phyloP scores from a whole-genome alignment of 2,329 filamentous ascomycete genomes.

The Penicillium verrucosum region DNA sequence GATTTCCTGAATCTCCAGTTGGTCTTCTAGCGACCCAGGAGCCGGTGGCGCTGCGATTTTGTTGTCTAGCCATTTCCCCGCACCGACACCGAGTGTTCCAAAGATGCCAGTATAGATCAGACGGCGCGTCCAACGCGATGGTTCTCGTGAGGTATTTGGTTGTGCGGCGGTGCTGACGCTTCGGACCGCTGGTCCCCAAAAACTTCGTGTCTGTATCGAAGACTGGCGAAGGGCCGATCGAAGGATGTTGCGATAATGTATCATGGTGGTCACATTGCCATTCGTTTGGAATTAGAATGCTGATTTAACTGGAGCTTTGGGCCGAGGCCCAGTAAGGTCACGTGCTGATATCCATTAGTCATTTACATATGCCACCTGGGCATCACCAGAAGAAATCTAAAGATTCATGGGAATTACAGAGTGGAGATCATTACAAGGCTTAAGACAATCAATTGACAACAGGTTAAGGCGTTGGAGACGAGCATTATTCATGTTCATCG shows the following conservation, averaged over 20 bases:
- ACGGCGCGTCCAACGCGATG: slow-evolving; percentile 36
- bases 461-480: neutral
- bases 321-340: slow-evolving; percentile 1
- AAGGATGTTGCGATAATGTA: slow-evolving; percentile 23
- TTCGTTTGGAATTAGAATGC: neutral
- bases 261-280: slow-evolving; percentile 29
- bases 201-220: neutral
- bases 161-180: slow-evolving; percentile 22
- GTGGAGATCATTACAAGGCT: neutral
- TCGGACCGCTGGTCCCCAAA: slow-evolving; percentile 15
- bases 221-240: slow-evolving; percentile 20
- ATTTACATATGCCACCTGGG: neutral
- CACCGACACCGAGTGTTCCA: slow-evolving; percentile 29
- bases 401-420: neutral
- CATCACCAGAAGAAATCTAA: neutral
- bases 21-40: slow-evolving; percentile 38
- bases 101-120: slow-evolving; percentile 36
- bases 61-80: slow-evolving; percentile 25
- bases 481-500: slow-evolving; percentile 22
- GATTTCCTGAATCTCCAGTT: slow-evolving; percentile 29
- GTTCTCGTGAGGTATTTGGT: slow-evolving; percentile 14
- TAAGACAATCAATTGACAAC: neutral
- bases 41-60: slow-evolving; percentile 25
- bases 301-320: slow-evolving; percentile 1
- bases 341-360: neutral